Percentiles rank a stretch among this genome's conserved stretches.
phyloP scores from a whole-genome alignment of 176 grass and related monocot species.

The Rhynchospora pubera region DNA sequence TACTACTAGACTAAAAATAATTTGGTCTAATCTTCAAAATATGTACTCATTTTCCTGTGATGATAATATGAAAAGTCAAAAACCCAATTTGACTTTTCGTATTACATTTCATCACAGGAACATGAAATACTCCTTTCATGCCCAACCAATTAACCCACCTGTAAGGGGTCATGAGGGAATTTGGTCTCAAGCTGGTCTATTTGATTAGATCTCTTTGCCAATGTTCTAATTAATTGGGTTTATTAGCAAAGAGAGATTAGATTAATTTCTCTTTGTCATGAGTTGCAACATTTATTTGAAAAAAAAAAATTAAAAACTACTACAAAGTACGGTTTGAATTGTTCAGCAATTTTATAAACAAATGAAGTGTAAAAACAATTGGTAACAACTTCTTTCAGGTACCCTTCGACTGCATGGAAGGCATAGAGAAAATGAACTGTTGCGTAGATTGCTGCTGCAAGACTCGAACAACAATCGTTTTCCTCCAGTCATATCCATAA shows the following conservation, averaged over 20 bases:
- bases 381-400: neutral
- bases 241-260: no score
- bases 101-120: no score
- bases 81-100: no score
- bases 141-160: neutral
- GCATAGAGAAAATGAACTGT: neutral
- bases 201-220: neutral
- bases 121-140: no score
- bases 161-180: neutral
- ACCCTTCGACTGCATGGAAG: neutral
- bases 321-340: no score
- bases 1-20: no score
- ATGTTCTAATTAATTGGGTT: neutral
- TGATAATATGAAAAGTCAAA: no score
- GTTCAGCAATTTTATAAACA: no score
- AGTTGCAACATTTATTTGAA: neutral
- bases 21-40: no score
- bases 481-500: slow-evolving; percentile 18
- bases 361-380: neutral
- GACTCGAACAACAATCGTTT: neutral
- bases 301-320: neutral
- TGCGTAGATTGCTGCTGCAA: neutral
- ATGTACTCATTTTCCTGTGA: no score
- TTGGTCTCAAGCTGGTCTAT: neutral
- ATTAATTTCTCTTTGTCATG: no score